Base-by-base conservation (phyloP, 108 stramenopile genomes). In the Nitzschia inconspicua region DNA sequence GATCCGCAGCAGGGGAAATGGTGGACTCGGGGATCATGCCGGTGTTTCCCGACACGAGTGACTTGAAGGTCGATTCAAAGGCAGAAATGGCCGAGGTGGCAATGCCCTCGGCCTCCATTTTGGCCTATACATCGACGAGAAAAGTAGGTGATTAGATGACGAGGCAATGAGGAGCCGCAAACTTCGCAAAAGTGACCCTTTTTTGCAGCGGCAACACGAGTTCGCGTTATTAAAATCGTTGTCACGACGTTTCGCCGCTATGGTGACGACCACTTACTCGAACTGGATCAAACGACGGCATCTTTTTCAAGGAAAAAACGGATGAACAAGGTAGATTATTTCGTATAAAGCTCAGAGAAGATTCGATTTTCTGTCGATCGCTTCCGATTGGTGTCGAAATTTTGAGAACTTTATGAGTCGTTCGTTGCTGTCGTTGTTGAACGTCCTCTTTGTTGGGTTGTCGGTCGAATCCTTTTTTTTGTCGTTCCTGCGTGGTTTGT, bases 21-120 rank as follows among this genome's bases (percentile, higher is more conserved):
- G 86, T 77, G 25, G 78, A 70, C 66, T 98, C 98, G 30, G 93
- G 83, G 68, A 98, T 98, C 77, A 96, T 87, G 28, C 98, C 98
- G n/a, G 96, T 89, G 56, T 89, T 84, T 59, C 98, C 98, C 6
- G 94, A 93, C 8, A 87, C 77, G 30, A 91, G 84, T n/a, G 86
- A 80, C 47, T 77, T 75, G 67, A 92, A 92, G n/a, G 91, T 88
- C 9, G 86, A 86, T 66, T 92, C 92, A 57, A 92, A 92, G 46
- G 94, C 94, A 39, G 85, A 83, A 66, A 96, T 94, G 56, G 93
- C 93, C 6, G 91, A 91, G 31, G 77, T 66, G 58, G 85, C 81
- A 64, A 89, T 80, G 67, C 91, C 91, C 71, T 88, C 95, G 46
- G 77, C 73, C 53, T 82, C 84, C 95, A 96, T 96, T 83, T 96